A percentile compares a stretch with the other conserved stretches of the same genome.
Evolutionary conservation across 1,139 yeast species (phyloP).

Genomic region (Saccharomyces hybrid): DNA sequence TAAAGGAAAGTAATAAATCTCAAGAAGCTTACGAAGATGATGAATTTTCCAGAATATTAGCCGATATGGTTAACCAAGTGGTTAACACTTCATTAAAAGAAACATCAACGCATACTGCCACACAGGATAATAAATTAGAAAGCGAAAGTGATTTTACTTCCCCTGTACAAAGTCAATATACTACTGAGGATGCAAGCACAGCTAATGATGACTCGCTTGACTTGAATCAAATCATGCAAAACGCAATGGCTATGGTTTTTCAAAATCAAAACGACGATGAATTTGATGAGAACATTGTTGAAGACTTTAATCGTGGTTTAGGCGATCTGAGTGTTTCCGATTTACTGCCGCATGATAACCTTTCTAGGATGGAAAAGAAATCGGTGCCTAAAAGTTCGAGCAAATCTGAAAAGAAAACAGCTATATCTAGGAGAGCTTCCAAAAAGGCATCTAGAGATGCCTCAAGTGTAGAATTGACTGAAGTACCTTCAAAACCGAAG

Average conservation of each 20-base stretch:
- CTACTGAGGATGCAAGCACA: not conserved
- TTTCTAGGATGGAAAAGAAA: conserved; percentile 14
- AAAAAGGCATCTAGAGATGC: not conserved
- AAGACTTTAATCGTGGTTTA: conserved; percentile 50
- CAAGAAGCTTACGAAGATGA: conserved; percentile 16
- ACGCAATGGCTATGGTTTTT: conserved; percentile 62
- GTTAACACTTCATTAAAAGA: conserved; percentile 26
- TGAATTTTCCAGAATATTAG: conserved; percentile 29
- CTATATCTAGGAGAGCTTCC: conserved; percentile 2
- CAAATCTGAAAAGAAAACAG: conserved; percentile 23
- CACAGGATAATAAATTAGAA: conserved; percentile 1
- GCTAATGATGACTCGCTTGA: conserved; percentile 38
- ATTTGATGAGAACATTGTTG: conserved; percentile 34
- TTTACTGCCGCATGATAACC: conserved; percentile 23
- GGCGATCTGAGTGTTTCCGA: conserved; percentile 40
- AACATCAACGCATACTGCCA: conserved; percentile 1
- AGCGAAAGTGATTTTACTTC: not conserved
- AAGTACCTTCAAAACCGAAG: conserved; percentile 6
- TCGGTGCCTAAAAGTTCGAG: conserved; percentile 22
- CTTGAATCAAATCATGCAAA: conserved; percentile 62
- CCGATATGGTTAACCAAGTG: conserved; percentile 31
- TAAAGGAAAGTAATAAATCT: conserved; percentile 6
- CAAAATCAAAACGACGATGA: conserved; percentile 24
- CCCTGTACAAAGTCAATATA: not conserved
- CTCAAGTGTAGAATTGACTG: not conserved